A percentile compares a stretch with the other conserved stretches of the same genome.
Conservation (phyloP, 139 green algal genomes). For the Coccomyxa sp. region DNA sequence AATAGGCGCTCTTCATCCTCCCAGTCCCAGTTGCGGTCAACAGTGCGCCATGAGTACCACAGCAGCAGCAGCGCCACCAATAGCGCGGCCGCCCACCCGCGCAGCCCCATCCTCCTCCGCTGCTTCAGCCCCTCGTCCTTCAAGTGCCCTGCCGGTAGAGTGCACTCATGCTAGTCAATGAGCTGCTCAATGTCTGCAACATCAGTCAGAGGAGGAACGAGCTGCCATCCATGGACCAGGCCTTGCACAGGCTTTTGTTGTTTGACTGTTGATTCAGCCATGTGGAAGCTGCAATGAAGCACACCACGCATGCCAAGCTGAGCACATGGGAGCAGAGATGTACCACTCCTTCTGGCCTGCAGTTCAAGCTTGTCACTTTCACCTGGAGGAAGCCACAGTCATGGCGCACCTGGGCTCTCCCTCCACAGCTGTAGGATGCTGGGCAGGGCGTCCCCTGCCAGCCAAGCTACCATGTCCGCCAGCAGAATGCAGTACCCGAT, state of each 20-base stretch:
- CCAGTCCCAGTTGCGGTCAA: slow-evolving; percentile 67
- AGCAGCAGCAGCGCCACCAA: slow-evolving; percentile 20
- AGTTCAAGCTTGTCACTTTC: too few relatives aligned
- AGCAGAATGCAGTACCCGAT: slow-evolving; percentile 64
- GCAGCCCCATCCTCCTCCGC: background rate
- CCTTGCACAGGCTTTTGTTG: too few relatives aligned
- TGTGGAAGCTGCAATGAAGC: too few relatives aligned
- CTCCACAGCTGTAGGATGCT: background rate
- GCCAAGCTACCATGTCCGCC: slow-evolving; percentile 10
- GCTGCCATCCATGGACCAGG: too few relatives aligned
- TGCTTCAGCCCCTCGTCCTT: background rate
- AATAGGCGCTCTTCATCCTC: slow-evolving; percentile 66
- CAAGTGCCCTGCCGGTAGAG: background rate
- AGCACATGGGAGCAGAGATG: too few relatives aligned
- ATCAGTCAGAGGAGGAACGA: too few relatives aligned
- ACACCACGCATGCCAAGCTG: too few relatives aligned
- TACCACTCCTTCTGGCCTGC: too few relatives aligned
- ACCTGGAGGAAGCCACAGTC: background rate
- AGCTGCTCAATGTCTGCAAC: too few relatives aligned
- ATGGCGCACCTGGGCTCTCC: background rate
- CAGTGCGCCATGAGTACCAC: slow-evolving; percentile 33
- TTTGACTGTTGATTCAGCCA: too few relatives aligned
- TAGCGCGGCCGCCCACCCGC: background rate
- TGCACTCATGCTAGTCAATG: too few relatives aligned
- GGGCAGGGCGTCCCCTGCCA: background rate